A percentile compares a stretch with the other conserved stretches of the same genome.
These are phyloP conservation scores for Septoria linicola DNA, from an alignment of 2,329 filamentous ascomycete genomes.

Conservation along the genomic window DNA sequence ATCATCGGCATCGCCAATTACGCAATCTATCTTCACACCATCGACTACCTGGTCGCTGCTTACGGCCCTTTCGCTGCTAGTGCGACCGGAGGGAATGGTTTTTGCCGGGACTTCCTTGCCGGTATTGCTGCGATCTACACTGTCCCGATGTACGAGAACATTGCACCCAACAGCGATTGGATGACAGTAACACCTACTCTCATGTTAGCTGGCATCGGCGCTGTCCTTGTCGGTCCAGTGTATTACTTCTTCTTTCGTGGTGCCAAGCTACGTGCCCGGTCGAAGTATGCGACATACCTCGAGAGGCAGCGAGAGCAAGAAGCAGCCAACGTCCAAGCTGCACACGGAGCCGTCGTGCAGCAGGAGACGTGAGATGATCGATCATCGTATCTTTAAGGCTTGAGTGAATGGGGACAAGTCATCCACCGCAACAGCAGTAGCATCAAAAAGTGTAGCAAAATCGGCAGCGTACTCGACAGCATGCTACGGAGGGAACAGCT, in stretches of 20 bases:
- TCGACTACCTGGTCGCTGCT: constrained; percentile 67
- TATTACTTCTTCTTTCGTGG: constrained; percentile 54
- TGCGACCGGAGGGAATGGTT: constrained; percentile 73
- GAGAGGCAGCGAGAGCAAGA: constrained; percentile 35
- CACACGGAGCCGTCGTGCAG: not conserved
- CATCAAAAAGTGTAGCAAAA: no score
- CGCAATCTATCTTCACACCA: constrained; percentile 38
- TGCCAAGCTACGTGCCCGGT: constrained; percentile 45
- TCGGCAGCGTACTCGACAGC: no score
- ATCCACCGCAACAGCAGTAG: no score
- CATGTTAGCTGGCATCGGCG: constrained; percentile 52
- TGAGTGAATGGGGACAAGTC: no score
- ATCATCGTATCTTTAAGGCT: no score
- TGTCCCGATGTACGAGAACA: constrained; percentile 49
- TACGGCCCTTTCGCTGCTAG: constrained; percentile 72
- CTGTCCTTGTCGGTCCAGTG: constrained; percentile 54
- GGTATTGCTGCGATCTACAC: constrained; percentile 69
- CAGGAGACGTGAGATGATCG: no score
- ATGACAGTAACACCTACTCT: constrained; percentile 52
- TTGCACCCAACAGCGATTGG: constrained; percentile 28
- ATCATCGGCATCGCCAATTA: constrained; percentile 70
- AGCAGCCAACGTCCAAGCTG: not conserved
- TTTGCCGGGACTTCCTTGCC: constrained; percentile 70
- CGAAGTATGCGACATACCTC: constrained; percentile 50
- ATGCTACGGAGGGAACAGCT: no score